These are phyloP conservation scores for Hydnomerulius pinastri DNA, from an alignment of 768 basidiomycete species.

Conservation along the genomic window DNA sequence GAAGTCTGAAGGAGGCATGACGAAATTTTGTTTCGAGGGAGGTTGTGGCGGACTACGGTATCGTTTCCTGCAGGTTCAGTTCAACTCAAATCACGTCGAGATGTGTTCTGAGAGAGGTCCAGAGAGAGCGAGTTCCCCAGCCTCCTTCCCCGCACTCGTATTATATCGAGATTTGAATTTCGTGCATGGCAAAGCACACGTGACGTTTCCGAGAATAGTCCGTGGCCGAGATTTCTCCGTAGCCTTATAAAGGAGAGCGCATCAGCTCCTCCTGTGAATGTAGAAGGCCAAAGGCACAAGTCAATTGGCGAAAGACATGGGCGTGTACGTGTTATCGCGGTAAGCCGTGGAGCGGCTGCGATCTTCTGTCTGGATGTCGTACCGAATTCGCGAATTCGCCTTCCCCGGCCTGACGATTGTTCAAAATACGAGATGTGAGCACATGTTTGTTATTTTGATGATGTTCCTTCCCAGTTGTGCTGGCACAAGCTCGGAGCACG, in stretches of 20 bases:
- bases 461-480: no score
- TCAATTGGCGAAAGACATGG: no score
- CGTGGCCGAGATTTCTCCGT: conserved; percentile 5
- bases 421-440: no score
- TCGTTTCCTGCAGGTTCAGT: not conserved
- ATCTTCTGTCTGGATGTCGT: not conserved
- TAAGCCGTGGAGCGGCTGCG: not conserved
- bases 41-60: not conserved
- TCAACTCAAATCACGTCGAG: not conserved
- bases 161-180: not conserved
- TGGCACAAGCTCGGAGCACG: no score
- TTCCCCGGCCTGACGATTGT: no score
- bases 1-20: conserved; percentile 72
- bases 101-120: conserved; percentile 8
- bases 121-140: conserved; percentile 1
- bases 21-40: not conserved
- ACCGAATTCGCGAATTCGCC: no score
- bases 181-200: no score
- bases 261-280: no score
- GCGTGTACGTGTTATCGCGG: not conserved
- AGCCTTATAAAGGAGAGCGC: no score
- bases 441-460: no score
- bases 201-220: conserved; percentile 11
- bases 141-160: conserved; percentile 5
- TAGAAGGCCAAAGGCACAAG: no score